Conservation (phyloP, 139 green algal species). For the Chlorella sp. region DNA sequence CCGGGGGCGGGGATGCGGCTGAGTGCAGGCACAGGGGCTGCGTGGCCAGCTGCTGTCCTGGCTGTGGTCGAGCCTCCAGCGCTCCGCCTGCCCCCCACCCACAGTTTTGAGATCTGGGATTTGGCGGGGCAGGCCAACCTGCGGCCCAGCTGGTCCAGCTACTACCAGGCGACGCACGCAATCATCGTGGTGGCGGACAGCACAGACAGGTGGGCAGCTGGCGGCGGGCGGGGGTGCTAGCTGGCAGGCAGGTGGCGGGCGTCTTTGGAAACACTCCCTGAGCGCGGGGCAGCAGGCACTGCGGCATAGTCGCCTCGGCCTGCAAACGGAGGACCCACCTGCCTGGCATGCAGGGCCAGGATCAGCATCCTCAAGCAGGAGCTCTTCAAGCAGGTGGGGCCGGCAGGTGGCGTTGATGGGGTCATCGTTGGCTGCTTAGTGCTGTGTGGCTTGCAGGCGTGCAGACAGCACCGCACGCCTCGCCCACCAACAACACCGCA, state of each 20-base stretch:
- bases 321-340: not conserved
- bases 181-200: slow-evolving; percentile 86
- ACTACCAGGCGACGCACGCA: slow-evolving; percentile 87
- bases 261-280: no score
- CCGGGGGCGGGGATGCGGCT: not conserved
- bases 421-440: no score
- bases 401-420: not conserved
- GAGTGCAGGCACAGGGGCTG: no score
- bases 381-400: slow-evolving; percentile 66
- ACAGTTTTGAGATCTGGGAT: slow-evolving; percentile 49
- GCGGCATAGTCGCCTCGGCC: no score
- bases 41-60: not conserved
- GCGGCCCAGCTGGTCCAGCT: slow-evolving; percentile 87
- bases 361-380: slow-evolving; percentile 81
- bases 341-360: slow-evolving; percentile 52
- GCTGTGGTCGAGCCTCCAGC: not conserved
- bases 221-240: no score
- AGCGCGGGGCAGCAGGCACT: no score
- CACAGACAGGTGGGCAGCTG: slow-evolving; percentile 72
- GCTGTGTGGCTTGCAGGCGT: no score
- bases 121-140: slow-evolving; percentile 90
- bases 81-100: not conserved
- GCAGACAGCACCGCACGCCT: not conserved
- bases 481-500: not conserved
- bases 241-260: no score